These are phyloP conservation scores for Chimonanthus praecox DNA, from an alignment of 164 flowering plant species.

Conservation along the genomic window DNA sequence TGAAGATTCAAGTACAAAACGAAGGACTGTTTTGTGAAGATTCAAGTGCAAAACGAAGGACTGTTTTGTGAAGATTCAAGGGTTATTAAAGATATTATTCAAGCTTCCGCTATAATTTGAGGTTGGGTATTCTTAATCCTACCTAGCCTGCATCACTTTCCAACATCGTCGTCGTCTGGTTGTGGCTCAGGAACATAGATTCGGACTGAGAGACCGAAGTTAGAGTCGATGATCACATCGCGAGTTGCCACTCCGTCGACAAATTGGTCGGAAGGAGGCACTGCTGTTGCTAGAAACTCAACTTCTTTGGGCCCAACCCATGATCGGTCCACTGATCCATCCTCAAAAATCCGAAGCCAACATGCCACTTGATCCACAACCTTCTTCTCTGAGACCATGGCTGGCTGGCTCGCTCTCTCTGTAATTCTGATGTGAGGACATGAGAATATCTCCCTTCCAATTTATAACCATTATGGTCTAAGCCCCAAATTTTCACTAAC, in stretches of 20 bases:
- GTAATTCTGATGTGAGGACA: background rate
- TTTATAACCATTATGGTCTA: too few species aligned
- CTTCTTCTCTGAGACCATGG: constrained; percentile 17
- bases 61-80: too few species aligned
- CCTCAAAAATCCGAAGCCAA: constrained; percentile 61
- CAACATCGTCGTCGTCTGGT: background rate
- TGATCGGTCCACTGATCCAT: constrained; percentile 62
- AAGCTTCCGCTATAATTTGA: too few species aligned
- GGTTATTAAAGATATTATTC: too few species aligned
- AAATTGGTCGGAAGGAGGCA: constrained; percentile 43
- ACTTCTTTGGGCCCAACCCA: constrained; percentile 66
- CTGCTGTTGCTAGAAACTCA: constrained; percentile 48
- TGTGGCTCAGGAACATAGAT: constrained; percentile 47
- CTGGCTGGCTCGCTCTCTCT: background rate
- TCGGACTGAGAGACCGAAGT: constrained; percentile 37
- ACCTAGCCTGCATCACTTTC: too few species aligned
- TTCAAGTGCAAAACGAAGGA: too few species aligned
- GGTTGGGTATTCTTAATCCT: too few species aligned
- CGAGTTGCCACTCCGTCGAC: constrained; percentile 51
- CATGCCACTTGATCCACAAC: constrained; percentile 56
- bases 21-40: too few species aligned
- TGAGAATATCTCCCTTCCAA: background rate
- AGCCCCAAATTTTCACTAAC: too few species aligned
- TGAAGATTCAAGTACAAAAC: too few species aligned
- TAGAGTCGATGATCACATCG: constrained; percentile 29